phyloP scores from a whole-genome alignment of 78 protist species.

The Guillardia theta region DNA sequence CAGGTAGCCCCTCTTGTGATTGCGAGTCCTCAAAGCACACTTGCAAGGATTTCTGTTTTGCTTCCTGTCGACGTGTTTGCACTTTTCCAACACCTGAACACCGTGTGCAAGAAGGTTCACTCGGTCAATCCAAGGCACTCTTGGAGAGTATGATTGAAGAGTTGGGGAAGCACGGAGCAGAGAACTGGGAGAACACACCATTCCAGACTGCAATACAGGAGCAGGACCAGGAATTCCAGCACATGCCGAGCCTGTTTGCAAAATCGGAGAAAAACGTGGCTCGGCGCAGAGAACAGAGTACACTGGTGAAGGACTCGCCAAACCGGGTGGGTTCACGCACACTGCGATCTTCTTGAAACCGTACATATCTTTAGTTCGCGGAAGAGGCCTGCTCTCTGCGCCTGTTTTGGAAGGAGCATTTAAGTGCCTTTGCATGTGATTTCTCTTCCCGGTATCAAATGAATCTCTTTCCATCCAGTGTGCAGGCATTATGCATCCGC shows the following conservation, averaged over 20 bases:
- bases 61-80: slow-evolving; percentile 28
- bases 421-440: slow-evolving; percentile 7
- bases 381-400: too few relatives aligned
- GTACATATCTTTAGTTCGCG: too few relatives aligned
- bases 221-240: not conserved
- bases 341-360: too few relatives aligned
- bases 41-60: not conserved
- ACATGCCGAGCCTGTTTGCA: not conserved
- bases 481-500: not conserved
- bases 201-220: not conserved
- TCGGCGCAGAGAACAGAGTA: not conserved
- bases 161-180: not conserved
- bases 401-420: not conserved
- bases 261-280: not conserved
- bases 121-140: not conserved
- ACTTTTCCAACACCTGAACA: not conserved
- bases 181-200: not conserved
- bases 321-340: too few relatives aligned
- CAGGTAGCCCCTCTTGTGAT: not conserved
- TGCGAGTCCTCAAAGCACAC: not conserved
- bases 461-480: slow-evolving; percentile 16
- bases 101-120: not conserved
- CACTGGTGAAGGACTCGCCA: too few relatives aligned
- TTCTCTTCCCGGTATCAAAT: not conserved
- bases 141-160: not conserved